Base-by-base conservation (phyloP, 1,284 basidiomycete species). In the Ustilago hordei region DNA sequence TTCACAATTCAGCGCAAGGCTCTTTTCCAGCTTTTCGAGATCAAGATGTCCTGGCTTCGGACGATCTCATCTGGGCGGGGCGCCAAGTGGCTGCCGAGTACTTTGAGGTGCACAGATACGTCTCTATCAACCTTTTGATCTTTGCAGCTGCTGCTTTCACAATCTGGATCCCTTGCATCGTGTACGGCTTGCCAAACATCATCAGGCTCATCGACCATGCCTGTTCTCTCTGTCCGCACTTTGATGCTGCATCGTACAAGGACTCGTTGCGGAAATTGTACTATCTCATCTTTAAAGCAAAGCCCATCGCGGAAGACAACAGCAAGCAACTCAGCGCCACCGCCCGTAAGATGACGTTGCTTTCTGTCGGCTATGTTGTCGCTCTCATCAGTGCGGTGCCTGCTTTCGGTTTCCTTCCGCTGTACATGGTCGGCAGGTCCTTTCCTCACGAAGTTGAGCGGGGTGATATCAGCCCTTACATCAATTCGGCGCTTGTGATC, bases 331-430 rank as follows among this genome's bases (percentile, higher is more conserved):
- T 67, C 55, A 60, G 55, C 32, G 4, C 53, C 6, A 58, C 13
- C 31, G 57, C 60, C 13, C 67, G 69, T 64, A 72, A 72, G 35
- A 72, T 72, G 69, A 60, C 60, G n/a, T 23, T 66, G 13, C 39
- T 75, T 1, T 48, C 63, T 35, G 19, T 65, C 55, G 8, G 55
- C 19, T 68, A 69, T n/a, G 23, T 60, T 1, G 11, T n/a, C 0
- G 45, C 60, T 17, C 55, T 75, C 15, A 3, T 48, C 36, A 8
- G 53, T 7, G 54, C 48, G 38, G 35, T 69, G 1, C 72, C 72
- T 0, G 19, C 41, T 13, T 75, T 50, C 15, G 66, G 17, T 1
- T 47, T 8, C 15, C 4, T 69, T 1, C 72, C 72, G 4, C 34
- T 75, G 8, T 66, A 50, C 39, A 35, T 75, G 5, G 9, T 75